Base-by-base conservation (phyloP, 2,329 filamentous ascomycete species). In the Trichoderma arundinaceum region DNA sequence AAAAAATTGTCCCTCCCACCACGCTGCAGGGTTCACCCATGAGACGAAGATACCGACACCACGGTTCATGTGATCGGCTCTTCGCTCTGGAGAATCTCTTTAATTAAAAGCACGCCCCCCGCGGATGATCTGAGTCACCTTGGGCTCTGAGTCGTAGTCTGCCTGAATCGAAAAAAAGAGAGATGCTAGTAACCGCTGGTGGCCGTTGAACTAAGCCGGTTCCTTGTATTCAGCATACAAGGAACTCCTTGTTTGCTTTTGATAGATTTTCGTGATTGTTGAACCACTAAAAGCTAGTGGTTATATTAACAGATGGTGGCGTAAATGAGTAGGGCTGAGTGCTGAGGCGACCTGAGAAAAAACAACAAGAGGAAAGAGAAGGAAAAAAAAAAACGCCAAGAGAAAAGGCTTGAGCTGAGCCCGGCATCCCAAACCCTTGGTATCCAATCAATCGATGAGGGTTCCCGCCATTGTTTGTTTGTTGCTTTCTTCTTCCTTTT, bases 401-500 rank as follows among this genome's bases (percentile, higher is more conserved):
- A 38, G 10, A 44, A 12, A 33, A 56, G 61, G 61, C 61, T 61
- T 61, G 35, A 61, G 58, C 58, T 61, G 58, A 52, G 17, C 38
- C 35, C 22, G 38, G 35, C 48, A 32, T 33, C 38, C 61, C 61
- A 64, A 17, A 19, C 22, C 32, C 51, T 49, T 43, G 61, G 61
- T 64, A 64, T 33, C 61, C 61, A 64, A 64, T 64, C 51, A 44
- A 57, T 43, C n/a, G 52, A 43, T 38, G 15, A 51, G n/a, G 10
- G 19, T 38, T 51, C 35, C 39, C 28, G 12, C 46, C 13, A 44
- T 61, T 15, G 32, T 46, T 64, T 33, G 12, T 19, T 49, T 48
- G 22, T 53, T 38, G 9, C 32, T 41, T 48, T 19, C 35, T 39
- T 17, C n/a, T 46, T 15, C 17, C 17, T 35, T 46, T 53, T 44